A percentile compares a stretch with the other conserved stretches of the same genome.
Conservation (phyloP, 202 grass and related monocot species). For the Setaria italica region DNA sequence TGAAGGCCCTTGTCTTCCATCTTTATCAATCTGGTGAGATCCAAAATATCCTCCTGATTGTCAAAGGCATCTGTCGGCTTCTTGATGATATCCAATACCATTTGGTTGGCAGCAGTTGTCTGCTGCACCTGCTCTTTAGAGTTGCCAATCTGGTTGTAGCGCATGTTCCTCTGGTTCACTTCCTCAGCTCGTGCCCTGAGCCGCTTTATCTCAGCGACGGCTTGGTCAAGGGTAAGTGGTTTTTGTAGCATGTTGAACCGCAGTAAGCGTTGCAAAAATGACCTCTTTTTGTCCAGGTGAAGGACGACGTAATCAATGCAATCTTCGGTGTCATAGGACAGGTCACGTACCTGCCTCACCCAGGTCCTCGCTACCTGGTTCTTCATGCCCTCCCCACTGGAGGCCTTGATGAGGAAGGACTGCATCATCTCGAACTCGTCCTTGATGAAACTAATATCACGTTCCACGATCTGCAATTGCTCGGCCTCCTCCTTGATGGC, state of each 20-base stretch:
- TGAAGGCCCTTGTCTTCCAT: background rate
- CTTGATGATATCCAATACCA: background rate
- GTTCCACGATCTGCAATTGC: background rate
- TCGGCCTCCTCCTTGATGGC: constrained; percentile 12
- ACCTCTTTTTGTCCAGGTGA: constrained; percentile 20
- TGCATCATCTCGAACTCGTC: constrained; percentile 47
- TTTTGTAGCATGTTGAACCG: background rate
- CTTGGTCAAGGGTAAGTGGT: background rate
- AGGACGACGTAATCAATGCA: constrained; percentile 40
- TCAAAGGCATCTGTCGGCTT: background rate
- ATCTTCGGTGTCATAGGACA: constrained; percentile 43
- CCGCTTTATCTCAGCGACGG: background rate
- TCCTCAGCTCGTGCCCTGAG: constrained; percentile 18
- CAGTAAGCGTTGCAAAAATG: background rate
- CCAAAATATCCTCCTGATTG: background rate
- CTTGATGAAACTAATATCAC: constrained; percentile 18
- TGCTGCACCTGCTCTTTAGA: background rate
- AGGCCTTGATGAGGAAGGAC: constrained; percentile 42
- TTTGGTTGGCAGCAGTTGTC: background rate
- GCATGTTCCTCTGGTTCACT: background rate
- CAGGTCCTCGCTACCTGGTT: constrained; percentile 20
- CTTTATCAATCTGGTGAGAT: background rate
- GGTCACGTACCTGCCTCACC: constrained; percentile 37
- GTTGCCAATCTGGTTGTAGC: background rate
- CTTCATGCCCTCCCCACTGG: constrained; percentile 1